Base-by-base conservation (phyloP, 2,329 filamentous ascomycete species). In the Stagonosporopsis vannaccii region DNA sequence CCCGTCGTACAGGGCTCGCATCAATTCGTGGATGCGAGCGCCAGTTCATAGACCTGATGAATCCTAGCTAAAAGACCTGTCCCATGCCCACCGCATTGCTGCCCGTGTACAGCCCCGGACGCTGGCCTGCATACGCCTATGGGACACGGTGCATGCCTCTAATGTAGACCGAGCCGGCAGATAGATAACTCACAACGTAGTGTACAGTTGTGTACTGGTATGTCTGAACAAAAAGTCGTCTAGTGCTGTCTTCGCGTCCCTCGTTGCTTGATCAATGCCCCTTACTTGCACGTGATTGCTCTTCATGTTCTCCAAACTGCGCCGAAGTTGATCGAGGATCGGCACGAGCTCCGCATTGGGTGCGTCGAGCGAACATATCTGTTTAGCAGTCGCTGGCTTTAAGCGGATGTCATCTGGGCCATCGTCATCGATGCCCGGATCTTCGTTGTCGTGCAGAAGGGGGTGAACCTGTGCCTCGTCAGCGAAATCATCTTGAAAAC, bases 241-340 rank as follows among this genome's bases (percentile, higher is more conserved):
- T 56, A 77, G 58, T 44, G 70, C 71, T 43, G 63, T 67, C 39
- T 68, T 67, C 25, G 75, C 69, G 17, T 66, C 49, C 36, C 41
- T 51, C 53, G 75, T 62, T 15, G 69, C 73, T 35, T 64, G 66
- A n/a, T 68, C 61, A 26, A 77, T 66, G 42, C 73, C 74, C 9
- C 71, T 65, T 11, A 78, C 67, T 54, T 77, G 74, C 51, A 57
- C 65, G 62, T 71, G 67, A 56, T 77, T 78, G 19, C 66, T 67
- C 58, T 75, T 72, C 70, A 78, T 74, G 30, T 65, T 73, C 47
- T 75, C 71, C 4, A 78, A 58, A 60, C 76, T 76, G 37, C 69
- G 73, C 30, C 67, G 67, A 43, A 78, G 68, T 60, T 76, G 75
- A 51, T 69, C 69, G 39, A 78, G 67, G 33, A 77, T 58, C 23